These are phyloP conservation scores for Podila clonocystis DNA, from an alignment of 192 early-diverging fungal genomes.

Conservation along the genomic window DNA sequence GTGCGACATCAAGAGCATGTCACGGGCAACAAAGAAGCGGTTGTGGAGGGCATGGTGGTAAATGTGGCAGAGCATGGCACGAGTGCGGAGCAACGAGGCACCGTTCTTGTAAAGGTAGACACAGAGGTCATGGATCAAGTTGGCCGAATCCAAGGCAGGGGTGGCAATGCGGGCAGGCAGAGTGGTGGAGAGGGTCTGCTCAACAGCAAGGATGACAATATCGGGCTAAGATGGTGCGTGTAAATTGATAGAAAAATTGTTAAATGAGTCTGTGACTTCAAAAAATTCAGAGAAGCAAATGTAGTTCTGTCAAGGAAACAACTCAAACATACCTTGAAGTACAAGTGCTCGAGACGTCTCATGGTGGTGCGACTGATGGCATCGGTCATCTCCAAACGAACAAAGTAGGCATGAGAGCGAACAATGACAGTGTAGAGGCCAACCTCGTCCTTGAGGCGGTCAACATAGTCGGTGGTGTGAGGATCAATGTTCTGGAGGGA, in stretches of 20 bases:
- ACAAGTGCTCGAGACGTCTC: conserved; percentile 94
- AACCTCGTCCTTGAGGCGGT: conserved; percentile 91
- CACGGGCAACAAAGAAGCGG: conserved; percentile 88
- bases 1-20: too few relatives aligned
- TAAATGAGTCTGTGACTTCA: neutral
- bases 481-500: conserved; percentile 97
- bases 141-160: conserved; percentile 58
- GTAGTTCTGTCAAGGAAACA: too few relatives aligned
- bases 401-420: conserved; percentile 89
- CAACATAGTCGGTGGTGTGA: conserved; percentile 96
- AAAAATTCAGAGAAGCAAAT: neutral
- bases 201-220: conserved; percentile 81
- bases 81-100: conserved; percentile 85
- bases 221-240: conserved; percentile 71
- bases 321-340: conserved; percentile 79
- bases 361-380: conserved; percentile 79
- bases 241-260: neutral
- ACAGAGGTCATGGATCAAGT: conserved; percentile 85
- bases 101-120: conserved; percentile 87
- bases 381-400: conserved; percentile 66
- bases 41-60: conserved; percentile 98
- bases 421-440: conserved; percentile 88
- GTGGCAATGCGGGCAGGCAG: conserved; percentile 65
- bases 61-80: conserved; percentile 97
- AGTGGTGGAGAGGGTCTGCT: conserved; percentile 56